Conservation (phyloP, 306 rosid genomes). For the Prosopis cineraria region DNA sequence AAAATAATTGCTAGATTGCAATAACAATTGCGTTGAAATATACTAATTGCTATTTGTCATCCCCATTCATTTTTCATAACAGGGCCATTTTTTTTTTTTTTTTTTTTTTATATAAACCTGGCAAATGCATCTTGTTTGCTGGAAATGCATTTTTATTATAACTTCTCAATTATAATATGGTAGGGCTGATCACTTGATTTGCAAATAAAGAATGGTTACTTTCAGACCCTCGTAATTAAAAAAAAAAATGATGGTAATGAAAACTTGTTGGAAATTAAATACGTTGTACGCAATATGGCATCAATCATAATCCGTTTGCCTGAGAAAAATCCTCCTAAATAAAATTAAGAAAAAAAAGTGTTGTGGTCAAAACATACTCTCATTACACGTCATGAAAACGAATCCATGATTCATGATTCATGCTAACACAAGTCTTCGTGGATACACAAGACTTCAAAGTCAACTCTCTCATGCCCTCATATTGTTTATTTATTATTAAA, state of each 20-base stretch:
- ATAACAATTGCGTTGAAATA: neutral
- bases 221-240: too few relatives aligned
- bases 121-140: too few relatives aligned
- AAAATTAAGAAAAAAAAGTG: neutral
- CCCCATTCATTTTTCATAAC: neutral
- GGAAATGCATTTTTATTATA: neutral
- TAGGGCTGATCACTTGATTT: too few relatives aligned
- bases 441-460: neutral
- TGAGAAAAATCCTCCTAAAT: neutral
- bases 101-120: too few relatives aligned
- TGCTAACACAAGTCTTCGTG: too few relatives aligned
- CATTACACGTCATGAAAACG: neutral
- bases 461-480: neutral
- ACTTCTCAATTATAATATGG: too few relatives aligned
- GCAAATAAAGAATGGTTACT: too few relatives aligned
- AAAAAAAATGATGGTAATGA: too few relatives aligned
- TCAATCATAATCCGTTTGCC: neutral
- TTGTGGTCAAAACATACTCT: neutral
- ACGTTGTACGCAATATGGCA: too few relatives aligned
- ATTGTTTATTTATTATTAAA: too few relatives aligned
- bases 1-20: neutral
- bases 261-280: too few relatives aligned
- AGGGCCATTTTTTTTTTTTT: neutral
- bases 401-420: neutral
- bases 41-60: neutral